Conservation (phyloP, 768 basidiomycete species). For the Crepidotus variabilis region DNA sequence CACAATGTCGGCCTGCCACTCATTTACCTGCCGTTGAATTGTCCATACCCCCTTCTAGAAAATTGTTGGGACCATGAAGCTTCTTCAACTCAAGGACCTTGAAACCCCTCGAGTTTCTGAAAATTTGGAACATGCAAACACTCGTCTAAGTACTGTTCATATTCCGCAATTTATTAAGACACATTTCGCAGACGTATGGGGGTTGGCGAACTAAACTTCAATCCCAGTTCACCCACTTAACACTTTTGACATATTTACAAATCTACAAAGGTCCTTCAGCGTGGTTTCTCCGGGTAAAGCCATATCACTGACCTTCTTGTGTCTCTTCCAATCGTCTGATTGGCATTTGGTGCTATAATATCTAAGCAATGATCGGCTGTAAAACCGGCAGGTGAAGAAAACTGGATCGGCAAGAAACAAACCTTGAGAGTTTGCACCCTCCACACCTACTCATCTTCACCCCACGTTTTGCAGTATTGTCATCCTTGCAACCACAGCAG, state of each 20-base stretch:
- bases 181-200: too few species aligned
- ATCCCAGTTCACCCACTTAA: conserved; percentile 14
- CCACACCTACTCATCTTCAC: conserved; percentile 13
- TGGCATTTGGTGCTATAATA: conserved; percentile 13
- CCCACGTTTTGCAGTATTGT: conserved; percentile 5
- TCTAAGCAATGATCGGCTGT: neutral
- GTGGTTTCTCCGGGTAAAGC: neutral
- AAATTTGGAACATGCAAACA: neutral
- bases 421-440: conserved; percentile 17
- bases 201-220: neutral
- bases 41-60: too few species aligned
- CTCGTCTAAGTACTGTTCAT: too few species aligned
- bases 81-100: too few species aligned
- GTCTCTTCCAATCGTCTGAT: conserved; percentile 15
- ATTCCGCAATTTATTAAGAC: too few species aligned
- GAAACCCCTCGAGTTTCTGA: too few species aligned
- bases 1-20: too few species aligned
- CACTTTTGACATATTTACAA: conserved; percentile 13
- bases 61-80: too few species aligned
- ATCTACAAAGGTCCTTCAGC: conserved; percentile 3
- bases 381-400: conserved; percentile 1
- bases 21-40: too few species aligned
- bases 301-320: conserved; percentile 12
- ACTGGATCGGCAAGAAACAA: neutral
- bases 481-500: conserved; percentile 14